Base-by-base conservation (phyloP, 441 rosid species). In the Gossypium schwendimanii region DNA sequence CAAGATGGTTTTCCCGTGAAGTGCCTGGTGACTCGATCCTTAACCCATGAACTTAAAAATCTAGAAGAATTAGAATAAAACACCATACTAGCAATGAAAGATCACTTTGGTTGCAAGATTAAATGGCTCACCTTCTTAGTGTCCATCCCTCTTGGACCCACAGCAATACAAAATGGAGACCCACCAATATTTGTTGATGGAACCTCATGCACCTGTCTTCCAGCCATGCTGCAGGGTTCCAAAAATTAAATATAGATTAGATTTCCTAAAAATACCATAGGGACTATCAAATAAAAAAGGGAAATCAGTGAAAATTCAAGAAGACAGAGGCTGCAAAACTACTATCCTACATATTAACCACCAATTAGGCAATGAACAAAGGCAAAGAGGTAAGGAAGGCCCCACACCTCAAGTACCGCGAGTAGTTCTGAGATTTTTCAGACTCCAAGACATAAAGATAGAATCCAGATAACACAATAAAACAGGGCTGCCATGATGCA, bases 401-500 rank as follows among this genome's bases (percentile, higher is more conserved):
- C 65, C 72, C 83, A 77, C 79, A 96, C 99, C 99, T 93, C 83
- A 92, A 79, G 84, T 87, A 87, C 73, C 98, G 93, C 83, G 85
- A 96, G 83, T 91, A 88, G 82, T 78, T 87, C 73, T 79, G 91
- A 64, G 98, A 91, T 81, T 81, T 89, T 65, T 85, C 90, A 76
- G 97, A 92, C 83, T 96, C 98, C 82, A 87, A 84, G 72, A 86
- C 84, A 84, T 96, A 92, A 49, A 96, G 88, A 85, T 90, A 87
- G 61, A 84, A 80, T 80, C 99, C 97, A 80, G 97, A 96, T 76
- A 96, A 81, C 63, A 86, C 89, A 80, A 96, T 88, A 87, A 84
- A 93, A 83, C 99, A 93, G 47, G 90, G 85, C 78, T 96, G 97
- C 99, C 98, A 96, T 36, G 90, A 83, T 74, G 99, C 96, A 81